phyloP scores from a whole-genome alignment of 2,329 filamentous ascomycete species.

The Sporothrix sp. region DNA sequence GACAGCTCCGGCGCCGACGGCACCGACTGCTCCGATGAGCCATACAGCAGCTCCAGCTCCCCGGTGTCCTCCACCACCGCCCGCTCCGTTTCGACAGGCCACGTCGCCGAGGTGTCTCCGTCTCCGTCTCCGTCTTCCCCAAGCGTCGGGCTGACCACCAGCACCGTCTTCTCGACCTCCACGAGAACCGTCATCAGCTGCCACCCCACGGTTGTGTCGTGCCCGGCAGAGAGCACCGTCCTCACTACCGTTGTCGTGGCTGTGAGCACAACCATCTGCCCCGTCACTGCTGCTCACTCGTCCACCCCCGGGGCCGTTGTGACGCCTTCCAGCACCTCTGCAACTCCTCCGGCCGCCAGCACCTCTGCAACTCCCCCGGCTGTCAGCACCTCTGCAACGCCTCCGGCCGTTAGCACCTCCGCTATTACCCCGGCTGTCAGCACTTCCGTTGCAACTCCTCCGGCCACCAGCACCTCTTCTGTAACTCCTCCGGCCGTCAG shows the following conservation, averaged over 20 bases:
- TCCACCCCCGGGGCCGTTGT: slow-evolving; percentile 13
- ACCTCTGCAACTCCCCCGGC: neutral
- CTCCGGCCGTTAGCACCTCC: neutral
- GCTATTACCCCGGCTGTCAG: slow-evolving; percentile 12
- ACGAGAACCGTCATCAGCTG: slow-evolving; percentile 33
- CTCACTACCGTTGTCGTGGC: slow-evolving; percentile 30
- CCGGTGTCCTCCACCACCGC: neutral
- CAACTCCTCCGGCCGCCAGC: neutral
- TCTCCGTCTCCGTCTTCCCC: too few relatives aligned
- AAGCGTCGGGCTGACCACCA: slow-evolving; percentile 28
- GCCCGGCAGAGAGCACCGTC: slow-evolving; percentile 29
- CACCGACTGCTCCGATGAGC: slow-evolving; percentile 12
- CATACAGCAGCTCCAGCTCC: neutral
- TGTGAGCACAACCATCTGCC: slow-evolving; percentile 36
- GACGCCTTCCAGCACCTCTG: neutral
- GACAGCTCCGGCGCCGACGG: neutral
- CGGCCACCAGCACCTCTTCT: too few relatives aligned
- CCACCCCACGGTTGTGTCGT: slow-evolving; percentile 26
- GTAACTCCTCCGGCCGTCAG: neutral
- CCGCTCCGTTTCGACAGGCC: neutral
- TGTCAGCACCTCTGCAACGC: slow-evolving; percentile 3
- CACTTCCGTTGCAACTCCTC: too few relatives aligned
- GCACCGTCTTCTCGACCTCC: slow-evolving; percentile 32
- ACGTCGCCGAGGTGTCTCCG: neutral
- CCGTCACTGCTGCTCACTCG: slow-evolving; percentile 26